Evolutionary conservation across 1,139 yeast species (phyloP).

Genomic region (Yamadazyma diospyri): DNA sequence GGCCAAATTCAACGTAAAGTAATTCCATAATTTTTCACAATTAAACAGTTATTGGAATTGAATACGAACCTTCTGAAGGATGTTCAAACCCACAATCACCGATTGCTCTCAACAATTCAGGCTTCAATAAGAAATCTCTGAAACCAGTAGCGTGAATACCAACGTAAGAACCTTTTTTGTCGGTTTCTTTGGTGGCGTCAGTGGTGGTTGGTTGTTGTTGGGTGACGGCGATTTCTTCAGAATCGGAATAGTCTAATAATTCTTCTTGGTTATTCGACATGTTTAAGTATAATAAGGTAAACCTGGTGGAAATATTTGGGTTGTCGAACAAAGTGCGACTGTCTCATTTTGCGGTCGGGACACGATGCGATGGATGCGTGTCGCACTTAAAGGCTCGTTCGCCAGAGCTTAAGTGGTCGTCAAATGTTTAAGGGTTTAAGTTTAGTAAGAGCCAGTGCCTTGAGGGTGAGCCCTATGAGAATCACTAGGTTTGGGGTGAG

Average conservation of each 20-base stretch:
- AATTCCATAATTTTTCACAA: no score
- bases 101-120: conserved; percentile 94
- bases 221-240: conserved; percentile 88
- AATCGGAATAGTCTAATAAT: conserved; percentile 95
- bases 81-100: conserved; percentile 99
- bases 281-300: no score
- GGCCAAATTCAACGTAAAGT: no score
- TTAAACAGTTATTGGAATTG: no score
- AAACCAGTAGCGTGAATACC: conserved; percentile 98
- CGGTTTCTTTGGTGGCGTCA: conserved; percentile 50
- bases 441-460: not conserved
- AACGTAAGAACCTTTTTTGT: conserved; percentile 95
- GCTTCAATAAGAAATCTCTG: conserved; percentile 94
- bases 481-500: no score
- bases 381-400: not conserved
- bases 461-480: not conserved
- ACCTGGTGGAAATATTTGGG: not conserved
- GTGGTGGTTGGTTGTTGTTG: conserved; percentile 53
- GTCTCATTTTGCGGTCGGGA: conserved; percentile 1
- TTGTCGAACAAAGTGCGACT: conserved; percentile 3
- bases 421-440: not conserved
- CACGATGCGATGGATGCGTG: not conserved
- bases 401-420: not conserved
- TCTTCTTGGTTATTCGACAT: conserved; percentile 98
- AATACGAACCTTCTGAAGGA: conserved; percentile 95